Evolutionary conservation across 2,329 filamentous ascomycete genomes (phyloP).

Genomic region (Sarocladiaceae sp.): DNA sequence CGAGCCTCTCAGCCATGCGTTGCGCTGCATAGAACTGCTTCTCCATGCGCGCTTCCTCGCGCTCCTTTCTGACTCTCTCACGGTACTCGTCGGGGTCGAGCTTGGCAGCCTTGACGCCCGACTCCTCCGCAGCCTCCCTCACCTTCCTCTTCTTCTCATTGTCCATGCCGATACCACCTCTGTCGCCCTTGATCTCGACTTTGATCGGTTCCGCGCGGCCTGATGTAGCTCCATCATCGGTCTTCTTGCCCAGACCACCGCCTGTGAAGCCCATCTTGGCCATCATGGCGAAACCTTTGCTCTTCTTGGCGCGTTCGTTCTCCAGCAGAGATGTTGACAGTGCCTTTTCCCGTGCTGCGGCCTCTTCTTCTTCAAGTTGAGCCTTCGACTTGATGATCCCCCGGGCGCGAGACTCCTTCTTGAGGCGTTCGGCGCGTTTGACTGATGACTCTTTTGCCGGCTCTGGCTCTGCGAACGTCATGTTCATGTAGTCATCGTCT

Average conservation of each 20-base stretch:
- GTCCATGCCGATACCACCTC: slow-evolving; percentile 78
- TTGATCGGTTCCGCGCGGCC: slow-evolving; percentile 62
- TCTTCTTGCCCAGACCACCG: slow-evolving; percentile 57
- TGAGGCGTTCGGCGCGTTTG: slow-evolving; percentile 46
- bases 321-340: slow-evolving; percentile 69
- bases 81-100: slow-evolving; percentile 65
- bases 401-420: slow-evolving; percentile 61
- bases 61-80: slow-evolving; percentile 63
- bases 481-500: slow-evolving; percentile 95
- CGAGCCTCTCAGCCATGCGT: slow-evolving; percentile 73
- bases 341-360: slow-evolving; percentile 65
- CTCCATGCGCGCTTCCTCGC: slow-evolving; percentile 62
- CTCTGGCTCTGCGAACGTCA: slow-evolving; percentile 70
- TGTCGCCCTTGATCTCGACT: slow-evolving; percentile 69
- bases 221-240: slow-evolving; percentile 33
- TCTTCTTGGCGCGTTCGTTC: slow-evolving; percentile 47
- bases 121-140: slow-evolving; percentile 53
- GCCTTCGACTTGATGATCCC: slow-evolving; percentile 71
- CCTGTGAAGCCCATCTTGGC: slow-evolving; percentile 89
- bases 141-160: slow-evolving; percentile 74
- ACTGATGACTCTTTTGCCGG: slow-evolving; percentile 48
- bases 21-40: slow-evolving; percentile 70
- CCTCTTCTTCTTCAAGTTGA: slow-evolving; percentile 70
- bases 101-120: slow-evolving; percentile 52
- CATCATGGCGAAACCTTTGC: slow-evolving; percentile 95